Conservation (phyloP, 1,284 basidiomycete species). For the Tilletiaria anomala region DNA sequence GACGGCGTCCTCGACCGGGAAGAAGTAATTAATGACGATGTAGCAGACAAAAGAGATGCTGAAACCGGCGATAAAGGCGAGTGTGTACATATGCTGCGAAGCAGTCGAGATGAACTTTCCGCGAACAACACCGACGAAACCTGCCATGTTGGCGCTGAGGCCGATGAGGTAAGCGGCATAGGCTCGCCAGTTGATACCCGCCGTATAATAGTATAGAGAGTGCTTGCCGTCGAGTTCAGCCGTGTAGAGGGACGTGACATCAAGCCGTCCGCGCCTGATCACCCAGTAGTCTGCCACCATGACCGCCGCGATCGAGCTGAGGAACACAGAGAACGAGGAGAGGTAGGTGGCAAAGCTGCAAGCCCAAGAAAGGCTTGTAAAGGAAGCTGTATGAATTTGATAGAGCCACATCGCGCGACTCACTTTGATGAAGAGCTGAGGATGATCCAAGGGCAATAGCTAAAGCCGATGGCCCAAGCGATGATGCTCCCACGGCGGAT, state of each 20-base stretch:
- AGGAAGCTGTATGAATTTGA: too few species aligned
- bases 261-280: conserved; percentile 57
- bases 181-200: conserved; percentile 52
- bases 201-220: conserved; percentile 57
- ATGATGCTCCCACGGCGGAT: conserved; percentile 71
- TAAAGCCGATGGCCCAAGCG: conserved; percentile 58
- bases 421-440: conserved; percentile 60
- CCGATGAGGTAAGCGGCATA: conserved; percentile 59
- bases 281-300: conserved; percentile 56
- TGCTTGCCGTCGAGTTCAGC: conserved; percentile 33
- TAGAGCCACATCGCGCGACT: too few species aligned
- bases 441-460: conserved; percentile 64
- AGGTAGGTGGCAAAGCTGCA: conserved; percentile 68
- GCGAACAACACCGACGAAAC: conserved; percentile 46
- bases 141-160: conserved; percentile 67
- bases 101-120: conserved; percentile 13
- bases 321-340: conserved; percentile 49
- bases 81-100: conserved; percentile 34
- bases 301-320: conserved; percentile 38
- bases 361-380: too few species aligned
- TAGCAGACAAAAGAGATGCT: conserved; percentile 31
- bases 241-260: conserved; percentile 53
- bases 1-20: conserved; percentile 9
- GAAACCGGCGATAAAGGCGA: conserved; percentile 39
- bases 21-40: conserved; percentile 18